These are phyloP conservation scores for Sporothrix mexicana DNA, from an alignment of 2,329 filamentous ascomycete species.

Conservation along the genomic window DNA sequence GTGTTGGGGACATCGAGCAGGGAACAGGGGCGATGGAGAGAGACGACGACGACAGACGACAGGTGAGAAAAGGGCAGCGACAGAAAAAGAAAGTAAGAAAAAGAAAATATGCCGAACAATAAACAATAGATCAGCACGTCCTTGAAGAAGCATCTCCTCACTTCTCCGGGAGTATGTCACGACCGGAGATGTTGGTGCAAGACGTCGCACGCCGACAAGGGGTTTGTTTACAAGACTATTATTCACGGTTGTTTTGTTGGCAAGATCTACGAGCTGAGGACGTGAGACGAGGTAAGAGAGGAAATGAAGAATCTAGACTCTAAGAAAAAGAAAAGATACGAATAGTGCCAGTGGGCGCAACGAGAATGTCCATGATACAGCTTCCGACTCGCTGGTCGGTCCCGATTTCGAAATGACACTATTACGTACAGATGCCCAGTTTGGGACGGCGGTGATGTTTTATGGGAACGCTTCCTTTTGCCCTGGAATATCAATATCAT, in stretches of 20 bases:
- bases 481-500: too few species aligned
- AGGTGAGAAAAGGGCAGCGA: neutral
- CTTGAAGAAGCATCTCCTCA: neutral
- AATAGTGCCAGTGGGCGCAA: neutral
- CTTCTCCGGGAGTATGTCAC: neutral
- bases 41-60: neutral
- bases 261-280: constrained; percentile 22
- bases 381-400: constrained; percentile 3
- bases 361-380: neutral
- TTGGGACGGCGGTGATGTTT: constrained; percentile 1
- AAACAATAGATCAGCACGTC: neutral
- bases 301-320: neutral
- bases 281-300: neutral
- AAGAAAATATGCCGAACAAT: neutral
- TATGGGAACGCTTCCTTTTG: neutral
- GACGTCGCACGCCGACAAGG: neutral
- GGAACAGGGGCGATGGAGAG: constrained; percentile 3
- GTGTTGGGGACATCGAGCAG: neutral
- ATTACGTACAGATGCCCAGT: constrained; percentile 18
- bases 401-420: neutral
- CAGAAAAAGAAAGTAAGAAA: neutral
- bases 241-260: too few species aligned
- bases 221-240: constrained; percentile 13
- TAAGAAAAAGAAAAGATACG: neutral
- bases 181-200: neutral